Conservation (phyloP, 345 rosid species). For the Salix arbutifolia region DNA sequence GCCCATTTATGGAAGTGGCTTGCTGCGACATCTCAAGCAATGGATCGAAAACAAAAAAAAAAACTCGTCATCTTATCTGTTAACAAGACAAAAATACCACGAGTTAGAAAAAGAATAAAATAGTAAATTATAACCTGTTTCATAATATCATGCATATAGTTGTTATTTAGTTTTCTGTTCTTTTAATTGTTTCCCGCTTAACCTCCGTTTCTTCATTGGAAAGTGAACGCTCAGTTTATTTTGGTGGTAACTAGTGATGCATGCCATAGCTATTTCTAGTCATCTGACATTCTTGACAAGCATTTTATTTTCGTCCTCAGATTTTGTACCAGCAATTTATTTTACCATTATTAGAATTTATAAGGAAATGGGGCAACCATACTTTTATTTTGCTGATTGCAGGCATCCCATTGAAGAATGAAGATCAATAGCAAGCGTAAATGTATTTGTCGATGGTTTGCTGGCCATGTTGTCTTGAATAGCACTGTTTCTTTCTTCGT, state of each 20-base stretch:
- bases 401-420: constrained; percentile 4
- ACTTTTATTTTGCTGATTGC: constrained; percentile 1
- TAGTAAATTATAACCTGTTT: neutral
- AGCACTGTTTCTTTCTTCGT: neutral
- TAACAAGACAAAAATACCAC: no score
- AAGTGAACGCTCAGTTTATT: neutral
- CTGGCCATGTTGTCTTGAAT: neutral
- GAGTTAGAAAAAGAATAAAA: neutral
- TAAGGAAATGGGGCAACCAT: neutral
- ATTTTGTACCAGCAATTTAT: neutral
- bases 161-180: neutral
- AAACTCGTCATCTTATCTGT: no score
- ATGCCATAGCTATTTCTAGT: neutral
- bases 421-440: neutral
- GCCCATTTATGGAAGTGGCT: neutral
- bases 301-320: neutral
- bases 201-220: neutral
- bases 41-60: neutral
- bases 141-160: neutral
- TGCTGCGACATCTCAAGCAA: neutral
- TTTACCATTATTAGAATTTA: neutral
- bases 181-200: neutral
- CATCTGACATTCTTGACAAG: neutral
- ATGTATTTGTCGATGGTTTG: constrained; percentile 3
- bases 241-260: neutral